Conservation (phyloP, 2,329 filamentous ascomycete species). For the Talaromyces rugulosus region DNA sequence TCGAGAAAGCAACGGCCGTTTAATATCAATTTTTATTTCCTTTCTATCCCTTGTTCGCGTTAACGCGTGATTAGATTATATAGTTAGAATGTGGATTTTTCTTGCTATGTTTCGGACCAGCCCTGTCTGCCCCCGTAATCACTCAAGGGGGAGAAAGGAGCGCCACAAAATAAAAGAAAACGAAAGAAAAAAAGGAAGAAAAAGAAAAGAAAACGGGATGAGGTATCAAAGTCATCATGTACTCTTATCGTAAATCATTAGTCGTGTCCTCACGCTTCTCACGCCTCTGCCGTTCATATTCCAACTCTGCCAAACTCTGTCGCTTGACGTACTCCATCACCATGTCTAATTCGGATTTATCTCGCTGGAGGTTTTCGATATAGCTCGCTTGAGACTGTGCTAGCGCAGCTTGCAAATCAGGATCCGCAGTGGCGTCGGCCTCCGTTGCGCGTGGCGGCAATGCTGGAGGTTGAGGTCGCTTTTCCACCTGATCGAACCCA, state of each 20-base stretch:
- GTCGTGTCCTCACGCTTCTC: not conserved
- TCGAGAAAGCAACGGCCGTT: not conserved
- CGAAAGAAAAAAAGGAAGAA: not conserved
- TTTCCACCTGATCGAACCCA: not conserved
- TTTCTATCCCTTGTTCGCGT: not conserved
- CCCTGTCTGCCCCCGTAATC: not conserved
- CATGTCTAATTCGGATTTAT: conserved; percentile 63
- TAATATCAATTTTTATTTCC: not conserved
- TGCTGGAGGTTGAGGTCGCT: not conserved
- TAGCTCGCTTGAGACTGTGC: conserved; percentile 20
- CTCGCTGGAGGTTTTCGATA: conserved; percentile 43
- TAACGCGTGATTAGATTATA: not conserved
- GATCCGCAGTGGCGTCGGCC: conserved; percentile 24
- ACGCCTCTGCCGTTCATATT: conserved; percentile 3
- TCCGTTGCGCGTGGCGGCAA: conserved; percentile 3
- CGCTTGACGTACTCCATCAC: conserved; percentile 73
- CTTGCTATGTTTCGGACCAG: not conserved
- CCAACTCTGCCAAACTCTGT: conserved; percentile 55
- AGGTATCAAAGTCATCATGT: not conserved
- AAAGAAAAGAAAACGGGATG: not conserved
- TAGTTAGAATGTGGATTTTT: not conserved
- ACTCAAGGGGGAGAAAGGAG: not conserved
- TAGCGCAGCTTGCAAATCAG: conserved; percentile 27
- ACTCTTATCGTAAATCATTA: not conserved
- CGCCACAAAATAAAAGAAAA: not conserved